A percentile compares a stretch with the other conserved stretches of the same genome.
Conservation (phyloP, 495 filamentous ascomycete species). For the Penicillium salamii region DNA sequence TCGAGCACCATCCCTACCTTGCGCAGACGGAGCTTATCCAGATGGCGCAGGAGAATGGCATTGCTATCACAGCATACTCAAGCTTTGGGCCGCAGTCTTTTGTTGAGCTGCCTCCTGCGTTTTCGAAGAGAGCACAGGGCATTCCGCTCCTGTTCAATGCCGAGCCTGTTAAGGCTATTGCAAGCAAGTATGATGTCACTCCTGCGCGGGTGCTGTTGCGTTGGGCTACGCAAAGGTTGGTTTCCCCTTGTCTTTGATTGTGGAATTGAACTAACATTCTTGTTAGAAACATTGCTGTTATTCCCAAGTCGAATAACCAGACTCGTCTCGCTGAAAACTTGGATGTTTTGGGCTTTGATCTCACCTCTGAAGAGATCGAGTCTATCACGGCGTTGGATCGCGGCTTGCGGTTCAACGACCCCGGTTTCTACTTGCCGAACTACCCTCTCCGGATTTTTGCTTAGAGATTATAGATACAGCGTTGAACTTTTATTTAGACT, state of each 20-base stretch:
- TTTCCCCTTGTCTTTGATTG: not conserved
- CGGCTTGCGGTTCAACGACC: slow-evolving; percentile 76
- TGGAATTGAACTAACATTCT: not conserved
- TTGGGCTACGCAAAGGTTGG: slow-evolving; percentile 73
- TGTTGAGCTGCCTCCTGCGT: slow-evolving; percentile 66
- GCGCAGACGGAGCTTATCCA: slow-evolving; percentile 70
- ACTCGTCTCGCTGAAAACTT: slow-evolving; percentile 51
- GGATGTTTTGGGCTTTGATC: slow-evolving; percentile 60
- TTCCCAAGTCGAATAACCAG: slow-evolving; percentile 74
- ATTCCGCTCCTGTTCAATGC: slow-evolving; percentile 67
- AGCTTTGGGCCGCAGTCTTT: slow-evolving; percentile 82
- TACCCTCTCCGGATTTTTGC: not conserved
- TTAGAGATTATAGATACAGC: not conserved
- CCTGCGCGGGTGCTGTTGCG: slow-evolving; percentile 80
- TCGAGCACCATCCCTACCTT: slow-evolving; percentile 94
- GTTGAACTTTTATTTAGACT: too few species aligned
- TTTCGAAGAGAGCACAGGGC: slow-evolving; percentile 56
- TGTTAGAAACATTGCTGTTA: slow-evolving; percentile 68
- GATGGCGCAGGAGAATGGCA: slow-evolving; percentile 64
- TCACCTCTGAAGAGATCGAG: slow-evolving; percentile 61
- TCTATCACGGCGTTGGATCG: slow-evolving; percentile 62
- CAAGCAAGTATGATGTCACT: slow-evolving; percentile 65
- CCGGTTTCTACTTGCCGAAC: slow-evolving; percentile 23
- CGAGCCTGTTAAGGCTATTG: slow-evolving; percentile 55
- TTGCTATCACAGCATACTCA: slow-evolving; percentile 82